Evolutionary conservation across 2,329 filamentous ascomycete species (phyloP), one percentile per base, ranked within the genome.

Genomic region (Elsinoe australis): DNA sequence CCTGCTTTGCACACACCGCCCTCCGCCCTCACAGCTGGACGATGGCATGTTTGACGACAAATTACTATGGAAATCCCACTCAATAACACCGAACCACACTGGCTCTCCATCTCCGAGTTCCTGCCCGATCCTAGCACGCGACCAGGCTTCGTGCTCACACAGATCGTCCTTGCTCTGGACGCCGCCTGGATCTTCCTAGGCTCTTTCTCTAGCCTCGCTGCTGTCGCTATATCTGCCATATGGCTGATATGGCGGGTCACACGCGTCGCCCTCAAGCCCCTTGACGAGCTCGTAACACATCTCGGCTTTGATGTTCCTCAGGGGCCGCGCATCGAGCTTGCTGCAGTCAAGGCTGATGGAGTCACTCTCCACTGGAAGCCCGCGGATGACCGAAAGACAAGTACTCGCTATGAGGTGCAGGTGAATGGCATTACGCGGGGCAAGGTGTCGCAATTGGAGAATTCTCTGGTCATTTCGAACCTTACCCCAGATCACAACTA

Each of bases 291-390:
- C 39, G 89, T 96, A 59, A 82, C 82, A 57, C 86, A 95, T 42
- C 80, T 98, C 39, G 89, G 90, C 51, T 82, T 96, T 63, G 92
- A 98, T 62, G 90, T 98, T 45, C 92, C 92, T 52, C 83, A 88
- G 53, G 76, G 87, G 18, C 92, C 92, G 46, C 82, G 89, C 62
- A 85, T 96, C 32, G 94, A 88, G 46, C 79, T 98, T 26, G 87
- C 90, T 49, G 87, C 85, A 54, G 92, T 98, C 58, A 85, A 84
- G 56, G 76, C 86, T 21, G 86, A 94, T 63, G 86, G 88, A 49
- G 85, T 94, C 24, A 85, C 89, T 22, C 74, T 98, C 34, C 88
- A 89, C 64, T 98, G 92, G 92, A 87, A 88, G 34, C 36, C 52
- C 24, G 38, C 48, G n/a, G 52, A 54, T 39, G 52, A 54, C 19